Evolutionary conservation across 2,329 filamentous ascomycete species (phyloP).

Genomic region (Magnaporthales sp.): DNA sequence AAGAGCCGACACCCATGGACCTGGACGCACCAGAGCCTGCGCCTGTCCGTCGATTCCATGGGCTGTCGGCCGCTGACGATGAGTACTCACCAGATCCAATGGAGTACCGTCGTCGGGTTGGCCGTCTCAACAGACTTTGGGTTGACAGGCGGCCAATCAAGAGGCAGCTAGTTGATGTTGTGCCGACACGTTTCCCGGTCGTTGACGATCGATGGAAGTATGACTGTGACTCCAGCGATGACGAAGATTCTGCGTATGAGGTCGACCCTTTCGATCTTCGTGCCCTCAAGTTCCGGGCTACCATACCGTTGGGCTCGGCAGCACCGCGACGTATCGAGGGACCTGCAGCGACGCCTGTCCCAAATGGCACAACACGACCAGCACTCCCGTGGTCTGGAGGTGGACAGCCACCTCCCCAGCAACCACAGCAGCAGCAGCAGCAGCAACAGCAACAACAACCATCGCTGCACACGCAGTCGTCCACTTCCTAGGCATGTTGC

Average conservation of each 20-base stretch:
- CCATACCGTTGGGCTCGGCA: constrained; percentile 32
- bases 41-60: constrained; percentile 35
- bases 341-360: not conserved
- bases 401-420: not conserved
- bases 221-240: constrained; percentile 68
- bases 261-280: constrained; percentile 62
- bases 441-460: constrained; percentile 11
- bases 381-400: constrained; percentile 13
- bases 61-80: constrained; percentile 29
- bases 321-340: not conserved
- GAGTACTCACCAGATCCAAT: constrained; percentile 36
- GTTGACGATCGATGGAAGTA: constrained; percentile 69
- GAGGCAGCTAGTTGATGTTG: constrained; percentile 19
- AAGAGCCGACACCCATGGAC: constrained; percentile 36
- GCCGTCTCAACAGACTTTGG: constrained; percentile 76
- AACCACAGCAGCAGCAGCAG: not conserved
- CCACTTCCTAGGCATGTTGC: not conserved
- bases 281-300: constrained; percentile 53
- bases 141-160: constrained; percentile 73
- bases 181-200: constrained; percentile 23
- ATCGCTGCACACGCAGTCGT: constrained; percentile 16
- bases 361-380: constrained; percentile 8
- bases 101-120: constrained; percentile 75
- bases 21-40: constrained; percentile 34
- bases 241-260: constrained; percentile 65